Percentiles rank a stretch among this genome's conserved stretches.
Conservation (phyloP, 345 rosid species). For the Litchi chinensis region DNA sequence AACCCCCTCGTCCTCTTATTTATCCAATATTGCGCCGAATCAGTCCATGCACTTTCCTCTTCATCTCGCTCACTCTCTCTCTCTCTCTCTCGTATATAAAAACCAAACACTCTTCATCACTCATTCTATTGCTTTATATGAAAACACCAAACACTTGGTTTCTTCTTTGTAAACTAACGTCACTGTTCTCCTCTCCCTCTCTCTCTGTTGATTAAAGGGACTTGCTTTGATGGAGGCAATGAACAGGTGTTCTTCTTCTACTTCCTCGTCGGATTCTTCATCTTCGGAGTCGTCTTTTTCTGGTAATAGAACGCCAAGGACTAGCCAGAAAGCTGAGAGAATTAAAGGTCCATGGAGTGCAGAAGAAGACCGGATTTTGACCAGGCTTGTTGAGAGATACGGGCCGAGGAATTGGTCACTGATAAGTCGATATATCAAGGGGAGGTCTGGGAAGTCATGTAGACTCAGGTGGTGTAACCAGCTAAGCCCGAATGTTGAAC, state of each 20-base stretch:
- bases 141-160: neutral
- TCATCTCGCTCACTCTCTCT: neutral
- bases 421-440: conserved; percentile 54
- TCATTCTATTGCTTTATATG: neutral
- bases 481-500: conserved; percentile 58
- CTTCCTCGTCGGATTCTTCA: conserved; percentile 53
- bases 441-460: conserved; percentile 63
- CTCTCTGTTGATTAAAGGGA: neutral
- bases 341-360: conserved; percentile 81
- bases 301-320: conserved; percentile 23
- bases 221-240: conserved; percentile 35
- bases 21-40: conserved; percentile 18
- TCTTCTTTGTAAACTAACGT: too few relatives aligned
- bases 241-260: conserved; percentile 42
- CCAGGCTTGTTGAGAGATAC: conserved; percentile 51
- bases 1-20: conserved; percentile 25
- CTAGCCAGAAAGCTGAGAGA: conserved; percentile 28
- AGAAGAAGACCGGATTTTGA: conserved; percentile 62
- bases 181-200: neutral
- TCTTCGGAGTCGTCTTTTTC: conserved; percentile 49
- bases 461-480: conserved; percentile 63
- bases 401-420: conserved; percentile 65
- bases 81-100: conserved; percentile 16
- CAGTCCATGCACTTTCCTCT: conserved; percentile 34
- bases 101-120: neutral